Evolutionary conservation across 2,329 filamentous ascomycete species (phyloP).

Genomic region (Gnomoniopsis smithogilvyi): DNA sequence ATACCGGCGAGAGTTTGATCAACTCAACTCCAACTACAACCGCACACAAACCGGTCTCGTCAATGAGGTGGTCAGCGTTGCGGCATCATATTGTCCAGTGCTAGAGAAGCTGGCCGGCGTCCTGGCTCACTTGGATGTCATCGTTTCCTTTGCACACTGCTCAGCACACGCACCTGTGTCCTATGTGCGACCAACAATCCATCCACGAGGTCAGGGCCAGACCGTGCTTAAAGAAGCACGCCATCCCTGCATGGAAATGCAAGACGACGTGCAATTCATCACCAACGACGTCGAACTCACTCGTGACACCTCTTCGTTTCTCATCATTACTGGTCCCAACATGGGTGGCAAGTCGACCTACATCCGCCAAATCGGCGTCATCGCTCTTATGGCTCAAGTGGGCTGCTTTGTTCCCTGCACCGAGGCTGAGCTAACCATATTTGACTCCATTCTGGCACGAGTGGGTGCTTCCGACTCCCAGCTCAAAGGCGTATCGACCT

Average conservation of each 20-base stretch:
- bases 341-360: slow-evolving; percentile 99
- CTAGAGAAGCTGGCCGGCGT: slow-evolving; percentile 85
- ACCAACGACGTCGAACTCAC: slow-evolving; percentile 89
- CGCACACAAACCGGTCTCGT: slow-evolving; percentile 89
- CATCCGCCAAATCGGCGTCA: slow-evolving; percentile 94
- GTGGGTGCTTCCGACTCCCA: slow-evolving; percentile 96
- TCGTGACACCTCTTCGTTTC: slow-evolving; percentile 78
- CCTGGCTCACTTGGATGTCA: slow-evolving; percentile 90
- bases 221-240: slow-evolving; percentile 90
- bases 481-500: slow-evolving; percentile 95
- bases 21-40: slow-evolving; percentile 92
- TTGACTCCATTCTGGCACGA: slow-evolving; percentile 93
- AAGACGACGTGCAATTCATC: slow-evolving; percentile 98
- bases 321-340: slow-evolving; percentile 96
- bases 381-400: slow-evolving; percentile 94
- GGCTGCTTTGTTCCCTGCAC: slow-evolving; percentile 94
- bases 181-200: slow-evolving; percentile 88
- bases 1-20: slow-evolving; percentile 86
- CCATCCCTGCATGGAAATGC: slow-evolving; percentile 97
- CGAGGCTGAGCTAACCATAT: slow-evolving; percentile 89
- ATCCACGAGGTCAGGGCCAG: slow-evolving; percentile 80
- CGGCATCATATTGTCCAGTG: slow-evolving; percentile 90
- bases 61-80: slow-evolving; percentile 87
- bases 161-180: slow-evolving; percentile 89
- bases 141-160: slow-evolving; percentile 89